A percentile compares a stretch with the other conserved stretches of the same genome.
These are phyloP conservation scores for Fragilaria crotonensis DNA, from an alignment of 108 stramenopile species.

Conservation along the genomic window DNA sequence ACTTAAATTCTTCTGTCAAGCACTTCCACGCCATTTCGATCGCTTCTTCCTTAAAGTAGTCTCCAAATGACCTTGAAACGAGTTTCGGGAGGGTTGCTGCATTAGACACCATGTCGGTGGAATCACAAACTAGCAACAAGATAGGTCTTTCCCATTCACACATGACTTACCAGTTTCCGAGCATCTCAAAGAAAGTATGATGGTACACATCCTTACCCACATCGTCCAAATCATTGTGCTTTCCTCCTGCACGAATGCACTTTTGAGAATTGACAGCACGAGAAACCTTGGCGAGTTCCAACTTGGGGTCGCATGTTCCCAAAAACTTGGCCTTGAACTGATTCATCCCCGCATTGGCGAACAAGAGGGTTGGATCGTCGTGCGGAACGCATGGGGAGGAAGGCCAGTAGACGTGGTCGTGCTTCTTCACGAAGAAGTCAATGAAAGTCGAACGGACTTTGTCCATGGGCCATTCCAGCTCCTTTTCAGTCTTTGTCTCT, in stretches of 20 bases:
- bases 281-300: constrained; percentile 58
- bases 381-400: constrained; percentile 88
- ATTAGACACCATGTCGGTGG: too few species aligned
- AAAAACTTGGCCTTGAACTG: constrained; percentile 99
- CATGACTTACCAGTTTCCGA: constrained; percentile 95
- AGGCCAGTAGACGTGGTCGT: constrained; percentile 57
- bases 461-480: constrained; percentile 90
- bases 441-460: constrained; percentile 92
- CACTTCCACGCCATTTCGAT: constrained; percentile 93
- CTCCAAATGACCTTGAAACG: too few species aligned
- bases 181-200: constrained; percentile 99
- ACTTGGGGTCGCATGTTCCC: constrained; percentile 81
- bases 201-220: constrained; percentile 98
- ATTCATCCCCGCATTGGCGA: constrained; percentile 99
- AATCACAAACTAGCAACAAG: too few species aligned
- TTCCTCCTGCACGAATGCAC: constrained; percentile 99
- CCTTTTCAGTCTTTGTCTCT: too few species aligned
- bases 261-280: constrained; percentile 95
- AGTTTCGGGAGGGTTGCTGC: too few species aligned
- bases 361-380: constrained; percentile 96
- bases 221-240: constrained; percentile 99
- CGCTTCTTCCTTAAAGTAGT: constrained; percentile 94
- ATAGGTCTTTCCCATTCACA: too few species aligned
- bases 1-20: constrained; percentile 82
- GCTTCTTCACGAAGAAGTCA: constrained; percentile 75